A percentile compares a stretch with the other conserved stretches of the same genome.
Evolutionary conservation across 805 yeast genomes (phyloP).

Genomic region (Ogataea thermomethanolica): DNA sequence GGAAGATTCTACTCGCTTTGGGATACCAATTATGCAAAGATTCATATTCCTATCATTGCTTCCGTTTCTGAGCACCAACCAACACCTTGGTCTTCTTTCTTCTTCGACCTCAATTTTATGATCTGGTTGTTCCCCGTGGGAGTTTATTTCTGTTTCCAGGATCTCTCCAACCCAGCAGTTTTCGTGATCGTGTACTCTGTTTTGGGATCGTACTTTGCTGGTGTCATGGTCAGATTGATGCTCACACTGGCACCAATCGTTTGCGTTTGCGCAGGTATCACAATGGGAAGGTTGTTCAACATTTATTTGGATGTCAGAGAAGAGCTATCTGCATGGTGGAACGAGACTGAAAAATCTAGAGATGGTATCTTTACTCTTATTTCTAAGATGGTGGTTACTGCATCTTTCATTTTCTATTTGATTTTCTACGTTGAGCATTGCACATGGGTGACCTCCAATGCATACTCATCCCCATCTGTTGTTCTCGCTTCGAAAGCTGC

Average conservation of each 20-base stretch:
- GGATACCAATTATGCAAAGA: conserved; percentile 97
- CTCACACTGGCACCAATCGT: conserved; percentile 93
- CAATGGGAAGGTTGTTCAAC: conserved; percentile 80
- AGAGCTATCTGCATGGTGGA: conserved; percentile 13
- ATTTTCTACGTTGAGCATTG: conserved; percentile 85
- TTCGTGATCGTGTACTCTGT: conserved; percentile 89
- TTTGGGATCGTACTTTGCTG: conserved; percentile 95
- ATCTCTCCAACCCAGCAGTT: conserved; percentile 85
- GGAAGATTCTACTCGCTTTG: conserved; percentile 98
- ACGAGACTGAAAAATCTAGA: conserved; percentile 2
- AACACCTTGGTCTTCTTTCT: conserved; percentile 99
- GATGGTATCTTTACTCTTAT: conserved; percentile 34
- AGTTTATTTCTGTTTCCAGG: conserved; percentile 84
- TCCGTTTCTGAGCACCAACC: conserved; percentile 99
- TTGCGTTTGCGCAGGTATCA: conserved; percentile 89
- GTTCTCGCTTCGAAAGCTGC: conserved; percentile 80
- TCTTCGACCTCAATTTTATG: conserved; percentile 87
- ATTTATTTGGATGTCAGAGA: conserved; percentile 64
- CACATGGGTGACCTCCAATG: conserved; percentile 95
- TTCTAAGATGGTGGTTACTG: conserved; percentile 60
- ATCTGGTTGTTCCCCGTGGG: conserved; percentile 99
- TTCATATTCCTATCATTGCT: conserved; percentile 97
- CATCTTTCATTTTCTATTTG: conserved; percentile 70
- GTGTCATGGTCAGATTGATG: conserved; percentile 98
- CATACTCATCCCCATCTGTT: conserved; percentile 97